Base-by-base conservation (phyloP, 1,284 basidiomycete genomes). In the Mrakiaceae sp. region DNA sequence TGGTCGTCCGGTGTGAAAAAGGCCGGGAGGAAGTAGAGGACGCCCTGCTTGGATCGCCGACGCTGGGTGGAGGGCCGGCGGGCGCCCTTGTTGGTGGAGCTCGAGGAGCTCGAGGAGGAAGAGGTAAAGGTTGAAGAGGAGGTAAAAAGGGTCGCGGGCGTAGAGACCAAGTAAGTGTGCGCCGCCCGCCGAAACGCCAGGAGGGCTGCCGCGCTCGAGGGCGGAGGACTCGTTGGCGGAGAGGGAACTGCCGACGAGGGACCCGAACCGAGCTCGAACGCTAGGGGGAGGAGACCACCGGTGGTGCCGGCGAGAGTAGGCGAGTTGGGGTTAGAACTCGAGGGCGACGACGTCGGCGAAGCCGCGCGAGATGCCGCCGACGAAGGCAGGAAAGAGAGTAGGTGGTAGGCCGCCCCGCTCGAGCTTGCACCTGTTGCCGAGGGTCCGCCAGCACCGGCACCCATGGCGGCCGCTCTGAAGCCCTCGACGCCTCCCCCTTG, bases 21-120 rank as follows among this genome's bases (percentile, higher is more conserved):
- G 6, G 75, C 72, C 5, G 75, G 75, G 8, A 75, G 70, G 66
- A 76, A 75, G 67, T 74, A 75, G 12, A 75, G 69, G 60, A 75
- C 68, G 1, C 74, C 74, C 39, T 67, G 70, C 11, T 69, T 58
- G 3, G 69, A 9, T 68, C 59, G 39, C 69, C 67, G 47, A 50
- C 66, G 57, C 63, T 60, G 47, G 14, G 53, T 14, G 16, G 44
- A 12, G 0, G 39, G 55, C 7, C 49, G 60, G 9, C 52, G 44
- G 49, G 66, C 42, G 16, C 64, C 39, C 54, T 68, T 67, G 14
- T 66, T 61, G 51, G 63, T 48, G 14, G 46, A 48, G n/a, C 51
- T n/a, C 57, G 47, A 50, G 3, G 64, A 58, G 11, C 12, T 72
- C 72, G 0, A 71, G 71, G 3, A 72, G 70, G 16, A 74, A 69